Evolutionary conservation across 306 rosid species (phyloP), one percentile per base, ranked within the genome.

Genomic region (Cucurbita moschata): DNA sequence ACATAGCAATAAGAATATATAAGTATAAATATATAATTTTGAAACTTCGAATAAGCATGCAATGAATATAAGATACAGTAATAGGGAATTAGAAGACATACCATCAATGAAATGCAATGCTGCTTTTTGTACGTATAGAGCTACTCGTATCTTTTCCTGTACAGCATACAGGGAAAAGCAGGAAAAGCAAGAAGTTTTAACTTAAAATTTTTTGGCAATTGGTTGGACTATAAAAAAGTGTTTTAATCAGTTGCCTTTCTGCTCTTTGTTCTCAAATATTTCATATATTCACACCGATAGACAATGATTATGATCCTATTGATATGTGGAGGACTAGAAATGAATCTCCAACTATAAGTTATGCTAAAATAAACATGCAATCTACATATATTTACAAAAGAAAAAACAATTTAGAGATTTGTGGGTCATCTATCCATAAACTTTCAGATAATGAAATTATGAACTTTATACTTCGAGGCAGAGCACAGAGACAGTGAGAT

Each of bases 91-190:
- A 67, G 55, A 46, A 44, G 38, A 44, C 72, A 57, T 89, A 94
- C 99, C 99, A 75, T 91, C 96, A 62, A 90, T 83, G 79, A 94
- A 94, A n/a, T 86, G 91, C 80, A 90, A 75, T 62, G 99, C 99
- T 73, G 99, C 99, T 85, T 87, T 87, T 78, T 94, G 96, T 54
- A 91, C 96, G 63, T 81, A 85, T 42, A 94, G 88, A 80, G 95
- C 97, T 63, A 89, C 83, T 79, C 99, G 95, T 77, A 94, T 80
- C 58, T 85, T 87, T 85, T 87, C 97, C 99, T 94, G 92, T 19
- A 60, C 55, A 67, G 73, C 75, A 60, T 23, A 13, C 42, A 26
- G 58, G 14, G 56, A 69, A 69, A 49, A 7, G 73, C 58, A 69
- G 9, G 19, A 46, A 47, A 26, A 49, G 19, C 15, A 72, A 54